Evolutionary conservation across 2,329 filamentous ascomycete genomes (phyloP), one percentile per base, ranked within the genome.

Genomic region (Aspergillus uvarum): DNA sequence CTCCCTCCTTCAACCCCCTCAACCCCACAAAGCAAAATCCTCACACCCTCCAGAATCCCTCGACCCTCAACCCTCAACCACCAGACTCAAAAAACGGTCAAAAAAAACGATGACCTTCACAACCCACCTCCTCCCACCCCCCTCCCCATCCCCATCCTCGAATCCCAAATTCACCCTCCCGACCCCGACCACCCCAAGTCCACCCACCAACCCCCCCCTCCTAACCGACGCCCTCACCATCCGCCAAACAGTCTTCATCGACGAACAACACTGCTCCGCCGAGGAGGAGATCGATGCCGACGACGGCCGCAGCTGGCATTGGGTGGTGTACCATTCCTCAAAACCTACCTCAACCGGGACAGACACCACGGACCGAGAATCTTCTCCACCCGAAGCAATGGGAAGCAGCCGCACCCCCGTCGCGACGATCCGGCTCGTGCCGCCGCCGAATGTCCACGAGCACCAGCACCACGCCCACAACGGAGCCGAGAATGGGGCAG

Each of bases 221-320:
- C 91, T 92, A 74, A 74, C 83, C 60, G 83, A 87, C 64, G 84
- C 84, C 64, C 84, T 87, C 80, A 73, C 74, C 14, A 79, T 88
- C 5, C 84, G 85, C 42, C 79, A 83, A 59, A 75, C 77, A 44
- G 85, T 87, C 64, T 87, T 84, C 65, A 78, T 85, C 42, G 75
- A 82, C 59, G 85, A 87, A 70, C 85, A 87, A 64, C 74, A 78
- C 22, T 80, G 85, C 29, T 77, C 80, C 0, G 75, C 86, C 0
- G 86, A 89, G 42, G 85, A 87, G 65, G 93, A 98, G 74, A 83
- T 91, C 65, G 94, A 97, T 78, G 78, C 82, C 1, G 92, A 97
- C 72, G 94, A 98, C 74, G 66, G 83, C 1, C 85, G 90, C 38
- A 88, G 87, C 66, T 94, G 88, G 77, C 92, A 97, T 76, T 96